Evolutionary conservation across 805 yeast species (phyloP), one percentile per base, ranked within the genome.

Genomic region (Candida ficus): DNA sequence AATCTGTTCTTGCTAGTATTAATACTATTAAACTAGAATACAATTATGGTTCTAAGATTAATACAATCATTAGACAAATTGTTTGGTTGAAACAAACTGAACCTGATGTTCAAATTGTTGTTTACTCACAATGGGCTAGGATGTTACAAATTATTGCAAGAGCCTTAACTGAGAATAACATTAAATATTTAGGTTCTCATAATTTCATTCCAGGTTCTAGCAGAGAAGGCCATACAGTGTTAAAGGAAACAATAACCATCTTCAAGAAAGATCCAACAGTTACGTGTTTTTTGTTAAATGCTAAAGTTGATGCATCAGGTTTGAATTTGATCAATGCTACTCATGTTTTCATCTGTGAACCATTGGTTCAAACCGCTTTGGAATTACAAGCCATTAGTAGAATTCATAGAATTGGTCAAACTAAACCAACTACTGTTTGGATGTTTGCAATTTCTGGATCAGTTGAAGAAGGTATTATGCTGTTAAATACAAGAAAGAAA

Each of bases 361-460:
- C 99, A 1, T 68, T 93, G 42, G 82, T 93, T 13, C 89, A 89
- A 53, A 78, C 90, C 1, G 83, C 95, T 3, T 68, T 89, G 35
- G 98, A 93, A 52, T 58, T 87, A 13, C 99, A 91, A 58, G 97
- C 98, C 0, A 83, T 90, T 39, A 86, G 95, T 37, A 73, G 99
- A 47, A 79, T 93, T 32, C 96, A 91, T 57, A 67, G 99, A 47
- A 90, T 91, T 56, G 99, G 99, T 0, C 99, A 93, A 60, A 73
- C 70, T 3, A 67, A 71, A 33, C 78, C 76, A 13, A 93, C 99
- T 0, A 83, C 80, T 1, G 95, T 91, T 2, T 93, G 98, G 96
- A 82, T 84, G 76, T 89, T 91, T 64, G 80, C 84, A 19, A 83
- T 90, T 41, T 76, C 75, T 41, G 80, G 82, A 30, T 79, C 95